Percentiles rank a stretch among this genome's conserved stretches.
These are phyloP conservation scores for Trichodelitschia bisporula DNA, from an alignment of 495 filamentous ascomycete species.

Conservation along the genomic window DNA sequence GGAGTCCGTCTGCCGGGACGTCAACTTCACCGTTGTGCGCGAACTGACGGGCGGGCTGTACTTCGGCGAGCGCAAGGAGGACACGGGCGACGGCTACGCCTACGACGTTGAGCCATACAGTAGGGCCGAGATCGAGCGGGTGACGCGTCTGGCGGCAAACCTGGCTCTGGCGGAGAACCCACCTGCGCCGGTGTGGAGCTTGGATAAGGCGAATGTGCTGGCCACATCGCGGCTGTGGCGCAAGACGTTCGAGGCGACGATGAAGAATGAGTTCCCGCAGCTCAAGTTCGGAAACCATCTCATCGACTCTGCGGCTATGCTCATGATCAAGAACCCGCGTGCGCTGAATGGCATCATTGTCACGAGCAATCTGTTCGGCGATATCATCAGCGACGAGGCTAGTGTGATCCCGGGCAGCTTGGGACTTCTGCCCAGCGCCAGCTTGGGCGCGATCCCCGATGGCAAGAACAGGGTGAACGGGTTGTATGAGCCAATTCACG, in stretches of 20 bases:
- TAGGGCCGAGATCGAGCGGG: slow-evolving; percentile 67
- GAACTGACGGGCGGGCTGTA: slow-evolving; percentile 93
- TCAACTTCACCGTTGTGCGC: slow-evolving; percentile 84
- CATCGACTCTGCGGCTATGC: slow-evolving; percentile 89
- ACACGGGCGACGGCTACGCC: slow-evolving; percentile 54
- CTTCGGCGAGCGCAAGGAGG: slow-evolving; percentile 82
- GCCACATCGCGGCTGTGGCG: slow-evolving; percentile 81
- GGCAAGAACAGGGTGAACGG: slow-evolving; percentile 48
- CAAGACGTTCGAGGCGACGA: slow-evolving; percentile 60
- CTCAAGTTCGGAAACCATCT: slow-evolving; percentile 70
- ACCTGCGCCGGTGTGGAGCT: slow-evolving; percentile 57
- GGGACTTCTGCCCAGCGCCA: slow-evolving; percentile 74
- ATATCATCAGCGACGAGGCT: slow-evolving; percentile 92
- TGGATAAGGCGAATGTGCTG: slow-evolving; percentile 96
- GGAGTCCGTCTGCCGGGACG: slow-evolving; percentile 60
- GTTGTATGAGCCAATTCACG: slow-evolving; percentile 97
- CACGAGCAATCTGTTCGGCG: slow-evolving; percentile 86
- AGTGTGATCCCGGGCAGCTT: slow-evolving; percentile 86
- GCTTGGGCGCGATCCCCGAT: slow-evolving; percentile 68
- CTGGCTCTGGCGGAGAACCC: slow-evolving; percentile 61
- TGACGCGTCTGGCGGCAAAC: slow-evolving; percentile 60
- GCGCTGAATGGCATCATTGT: slow-evolving; percentile 82
- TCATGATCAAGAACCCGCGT: slow-evolving; percentile 88
- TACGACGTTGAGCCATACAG: slow-evolving; percentile 82
- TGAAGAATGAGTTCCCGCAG: slow-evolving; percentile 70